Evolutionary conservation across 306 rosid species (phyloP).

Genomic region (Clitoria ternatea): DNA sequence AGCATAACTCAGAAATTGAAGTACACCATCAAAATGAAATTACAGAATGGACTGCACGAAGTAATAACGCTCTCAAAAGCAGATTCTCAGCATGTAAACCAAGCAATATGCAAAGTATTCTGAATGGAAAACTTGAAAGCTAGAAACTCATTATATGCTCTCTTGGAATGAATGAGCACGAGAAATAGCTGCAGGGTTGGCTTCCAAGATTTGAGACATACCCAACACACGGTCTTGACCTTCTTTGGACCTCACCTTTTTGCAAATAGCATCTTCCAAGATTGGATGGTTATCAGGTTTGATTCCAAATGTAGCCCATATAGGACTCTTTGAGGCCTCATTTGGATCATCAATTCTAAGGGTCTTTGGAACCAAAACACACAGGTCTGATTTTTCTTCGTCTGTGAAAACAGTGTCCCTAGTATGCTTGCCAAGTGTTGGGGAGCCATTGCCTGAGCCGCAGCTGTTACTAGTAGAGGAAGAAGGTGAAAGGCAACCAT

Average conservation of each 20-base stretch:
- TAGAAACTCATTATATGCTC: slow-evolving; percentile 17
- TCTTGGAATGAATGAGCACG: slow-evolving; percentile 32
- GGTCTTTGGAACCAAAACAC: slow-evolving; percentile 41
- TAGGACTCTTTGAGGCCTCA: slow-evolving; percentile 38
- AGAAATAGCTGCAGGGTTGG: slow-evolving; percentile 38
- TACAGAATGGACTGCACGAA: slow-evolving; percentile 5
- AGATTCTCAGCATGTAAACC: not conserved
- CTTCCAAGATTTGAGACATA: slow-evolving; percentile 40
- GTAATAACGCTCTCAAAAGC: not conserved
- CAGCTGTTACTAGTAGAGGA: slow-evolving; percentile 39
- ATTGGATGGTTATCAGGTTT: slow-evolving; percentile 17
- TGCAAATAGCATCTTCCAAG: slow-evolving; percentile 11
- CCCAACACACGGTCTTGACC: slow-evolving; percentile 25
- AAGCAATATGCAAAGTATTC: slow-evolving; percentile 18
- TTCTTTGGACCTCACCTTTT: slow-evolving; percentile 9
- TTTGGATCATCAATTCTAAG: slow-evolving; percentile 34
- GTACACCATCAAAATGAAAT: not conserved
- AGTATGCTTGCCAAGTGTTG: slow-evolving; percentile 52
- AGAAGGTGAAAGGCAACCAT: slow-evolving; percentile 40
- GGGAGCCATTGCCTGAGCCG: slow-evolving; percentile 36
- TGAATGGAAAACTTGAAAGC: not conserved
- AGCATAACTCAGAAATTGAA: not conserved
- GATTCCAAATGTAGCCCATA: slow-evolving; percentile 30
- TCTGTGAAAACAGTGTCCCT: slow-evolving; percentile 33
- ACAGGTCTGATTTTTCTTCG: slow-evolving; percentile 34